Evolutionary conservation across 1,139 yeast genomes (phyloP), one percentile per base, ranked within the genome.

Genomic region (Lodderomyces margitis): DNA sequence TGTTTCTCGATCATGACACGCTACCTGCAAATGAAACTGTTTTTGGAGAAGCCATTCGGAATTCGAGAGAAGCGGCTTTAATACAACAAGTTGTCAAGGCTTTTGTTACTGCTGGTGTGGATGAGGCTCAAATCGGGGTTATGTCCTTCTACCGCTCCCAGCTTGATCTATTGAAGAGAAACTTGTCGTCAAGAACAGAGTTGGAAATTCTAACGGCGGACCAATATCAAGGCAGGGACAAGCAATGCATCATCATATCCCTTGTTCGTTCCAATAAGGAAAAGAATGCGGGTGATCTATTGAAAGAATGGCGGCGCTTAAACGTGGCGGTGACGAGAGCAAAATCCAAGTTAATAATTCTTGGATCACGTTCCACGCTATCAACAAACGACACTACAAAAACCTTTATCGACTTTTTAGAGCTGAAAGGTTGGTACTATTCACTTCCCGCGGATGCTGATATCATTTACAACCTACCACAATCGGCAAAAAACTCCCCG

Each of bases 281-380:
- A n/a, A 69, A 73, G 11, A 73, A 70, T 41, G 81, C 86, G 1
- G 98, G 98, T 1, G 87, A 86, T 33, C 68, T 92, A 40, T 65
- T 92, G 32, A 80, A 77, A 47, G 98, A 92, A 54, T 85, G 97
- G 92, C 72, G 98, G 50, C 74, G 98, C 48, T 76, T 94, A 39
- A 92, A 92, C 61, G 98, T 94, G 31, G 95, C 98, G 0, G 81
- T 94, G 54, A 92, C 98, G 0, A 72, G 99, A 47, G 94, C 98
- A 0, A 83, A 80, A 58, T 75, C 85, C 12, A 94, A 94, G 61
- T 74, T 94, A 38, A 75, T 94, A 20, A 77, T 92, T 14, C 64
- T 92, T 34, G 98, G 98, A 0, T 87, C 96, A 2, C 72, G 72
- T 42, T 65, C 68, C 8, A 86, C 96, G 0, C 64, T 92, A 45